Percentiles rank a stretch among this genome's conserved stretches.
Conservation (phyloP, 805 yeast species). For the Saccharomycopsis fodiens region DNA sequence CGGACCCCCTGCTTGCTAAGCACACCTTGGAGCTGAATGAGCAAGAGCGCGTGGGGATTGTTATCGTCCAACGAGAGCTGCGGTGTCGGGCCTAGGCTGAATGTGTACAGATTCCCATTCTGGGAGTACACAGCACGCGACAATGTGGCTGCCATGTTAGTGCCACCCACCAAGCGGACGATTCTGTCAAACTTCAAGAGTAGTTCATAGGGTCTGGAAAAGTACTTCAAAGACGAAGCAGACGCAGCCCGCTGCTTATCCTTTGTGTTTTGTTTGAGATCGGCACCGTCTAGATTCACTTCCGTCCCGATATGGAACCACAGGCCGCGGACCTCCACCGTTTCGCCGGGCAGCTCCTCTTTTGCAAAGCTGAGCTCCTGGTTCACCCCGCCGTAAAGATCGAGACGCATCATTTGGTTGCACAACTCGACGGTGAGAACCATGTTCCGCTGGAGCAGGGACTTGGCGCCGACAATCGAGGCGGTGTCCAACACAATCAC, state of each 20-base stretch:
- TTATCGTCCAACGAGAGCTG: neutral
- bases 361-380: neutral
- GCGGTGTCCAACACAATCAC: slow-evolving; percentile 15
- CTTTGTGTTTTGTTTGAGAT: slow-evolving; percentile 1
- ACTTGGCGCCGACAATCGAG: neutral
- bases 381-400: slow-evolving; percentile 14
- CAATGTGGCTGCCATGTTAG: too few relatives aligned
- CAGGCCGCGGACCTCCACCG: slow-evolving; percentile 11
- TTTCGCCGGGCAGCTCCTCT: neutral
- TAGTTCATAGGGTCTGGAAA: slow-evolving; percentile 1
- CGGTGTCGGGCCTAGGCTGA: neutral
- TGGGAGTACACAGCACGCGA: neutral
- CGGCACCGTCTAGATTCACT: slow-evolving; percentile 7
- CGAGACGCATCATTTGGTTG: slow-evolving; percentile 12
- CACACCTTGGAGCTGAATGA: slow-evolving; percentile 3
- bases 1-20: neutral
- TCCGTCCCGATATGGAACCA: slow-evolving; percentile 12
- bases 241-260: too few relatives aligned
- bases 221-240: slow-evolving; percentile 2
- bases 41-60: slow-evolving; percentile 1
- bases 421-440: slow-evolving; percentile 14
- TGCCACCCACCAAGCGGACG: slow-evolving; percentile 3
- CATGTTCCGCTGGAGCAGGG: slow-evolving; percentile 8
- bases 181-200: slow-evolving; percentile 3
- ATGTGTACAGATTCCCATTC: neutral